A percentile compares a stretch with the other conserved stretches of the same genome.
phyloP scores from a whole-genome alignment of 2,329 filamentous ascomycete genomes.

The Akanthomyces dipterigenus region DNA sequence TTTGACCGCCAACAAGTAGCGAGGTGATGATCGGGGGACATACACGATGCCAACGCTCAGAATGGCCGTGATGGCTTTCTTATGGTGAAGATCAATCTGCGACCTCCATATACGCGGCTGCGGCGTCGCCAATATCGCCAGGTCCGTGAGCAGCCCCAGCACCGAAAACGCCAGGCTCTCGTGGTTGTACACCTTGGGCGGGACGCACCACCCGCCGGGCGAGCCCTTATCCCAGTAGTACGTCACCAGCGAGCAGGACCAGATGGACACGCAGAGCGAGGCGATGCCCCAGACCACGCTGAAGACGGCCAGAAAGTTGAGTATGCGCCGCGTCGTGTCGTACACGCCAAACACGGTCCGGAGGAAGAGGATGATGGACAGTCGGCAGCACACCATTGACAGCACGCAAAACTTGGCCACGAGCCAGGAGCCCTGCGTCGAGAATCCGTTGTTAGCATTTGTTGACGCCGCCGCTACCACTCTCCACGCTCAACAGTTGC shows the following conservation, averaged over 20 bases:
- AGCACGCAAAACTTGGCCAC: slow-evolving; percentile 13
- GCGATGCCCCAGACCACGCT: slow-evolving; percentile 11
- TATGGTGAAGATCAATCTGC: slow-evolving; percentile 5
- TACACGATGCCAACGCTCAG: slow-evolving; percentile 8
- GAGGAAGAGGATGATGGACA: slow-evolving; percentile 15
- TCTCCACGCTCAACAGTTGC: not conserved
- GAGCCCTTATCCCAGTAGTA: slow-evolving; percentile 14
- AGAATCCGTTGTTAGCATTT: not conserved
- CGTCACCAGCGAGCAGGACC: slow-evolving; percentile 11
- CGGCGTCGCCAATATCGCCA: slow-evolving; percentile 7
- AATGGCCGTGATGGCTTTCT: slow-evolving; percentile 4
- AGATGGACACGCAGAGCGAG: slow-evolving; percentile 10
- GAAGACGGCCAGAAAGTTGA: slow-evolving; percentile 9
- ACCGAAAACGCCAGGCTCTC: slow-evolving; percentile 9
- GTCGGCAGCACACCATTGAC: slow-evolving; percentile 12
- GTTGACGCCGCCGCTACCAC: not conserved
- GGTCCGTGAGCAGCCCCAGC: slow-evolving; percentile 2
- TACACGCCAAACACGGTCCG: slow-evolving; percentile 10
- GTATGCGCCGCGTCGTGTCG: not conserved
- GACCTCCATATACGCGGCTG: slow-evolving; percentile 1
- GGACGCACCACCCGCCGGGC: slow-evolving; percentile 8
- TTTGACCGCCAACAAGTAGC: too few relatives aligned
- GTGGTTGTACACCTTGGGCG: not conserved
- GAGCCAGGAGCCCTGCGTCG: slow-evolving; percentile 12
- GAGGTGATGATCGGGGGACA: not conserved